A percentile compares a stretch with the other conserved stretches of the same genome.
These are phyloP conservation scores for Ophioceras dolichostomum DNA, from an alignment of 2,329 filamentous ascomycete species.

Conservation along the genomic window DNA sequence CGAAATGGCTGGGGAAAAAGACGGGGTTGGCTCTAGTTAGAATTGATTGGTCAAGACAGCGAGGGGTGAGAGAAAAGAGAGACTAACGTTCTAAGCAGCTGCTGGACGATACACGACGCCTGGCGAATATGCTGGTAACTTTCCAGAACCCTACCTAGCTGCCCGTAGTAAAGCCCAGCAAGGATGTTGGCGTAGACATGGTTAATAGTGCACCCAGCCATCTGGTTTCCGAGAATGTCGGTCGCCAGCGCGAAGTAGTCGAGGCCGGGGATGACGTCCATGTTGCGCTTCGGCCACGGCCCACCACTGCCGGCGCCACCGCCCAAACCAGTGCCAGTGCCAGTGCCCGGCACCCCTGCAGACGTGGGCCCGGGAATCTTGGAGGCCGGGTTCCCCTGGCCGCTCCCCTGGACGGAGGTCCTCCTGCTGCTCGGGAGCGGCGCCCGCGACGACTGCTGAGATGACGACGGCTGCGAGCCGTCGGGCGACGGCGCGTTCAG, in stretches of 20 bases:
- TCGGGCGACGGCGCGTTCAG: too few species aligned
- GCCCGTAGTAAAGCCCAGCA: constrained; percentile 79
- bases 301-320: too few species aligned
- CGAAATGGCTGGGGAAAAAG: constrained; percentile 27
- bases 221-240: constrained; percentile 73
- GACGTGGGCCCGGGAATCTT: too few species aligned
- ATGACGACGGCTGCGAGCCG: too few species aligned
- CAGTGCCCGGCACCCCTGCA: too few species aligned
- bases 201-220: constrained; percentile 66
- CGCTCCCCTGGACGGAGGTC: constrained; percentile 39
- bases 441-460: too few species aligned
- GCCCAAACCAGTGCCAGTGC: too few species aligned
- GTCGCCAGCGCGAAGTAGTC: constrained; percentile 82
- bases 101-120: constrained; percentile 47
- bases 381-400: too few species aligned
- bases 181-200: constrained; percentile 79
- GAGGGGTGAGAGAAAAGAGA: background rate
- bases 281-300: constrained; percentile 44
- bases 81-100: constrained; percentile 64
- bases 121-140: constrained; percentile 56
- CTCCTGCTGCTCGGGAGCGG: constrained; percentile 37
- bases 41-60: too few species aligned
- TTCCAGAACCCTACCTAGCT: constrained; percentile 75
- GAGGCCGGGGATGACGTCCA: constrained; percentile 79
- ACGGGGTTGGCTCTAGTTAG: too few species aligned